Conservation (phyloP, 768 basidiomycete species). For the Russula earlei region DNA sequence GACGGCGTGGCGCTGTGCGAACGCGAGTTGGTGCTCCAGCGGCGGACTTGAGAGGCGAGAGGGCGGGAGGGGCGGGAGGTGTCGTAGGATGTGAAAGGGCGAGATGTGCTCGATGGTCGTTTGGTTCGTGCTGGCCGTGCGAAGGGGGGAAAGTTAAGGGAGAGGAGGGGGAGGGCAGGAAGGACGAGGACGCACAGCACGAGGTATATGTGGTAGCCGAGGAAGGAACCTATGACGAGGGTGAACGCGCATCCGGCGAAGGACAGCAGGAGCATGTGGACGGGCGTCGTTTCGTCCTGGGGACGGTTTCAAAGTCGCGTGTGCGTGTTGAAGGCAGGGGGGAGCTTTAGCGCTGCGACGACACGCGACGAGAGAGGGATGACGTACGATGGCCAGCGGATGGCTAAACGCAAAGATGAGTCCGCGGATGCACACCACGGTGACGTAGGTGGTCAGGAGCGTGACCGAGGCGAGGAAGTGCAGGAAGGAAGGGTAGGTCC, state of each 20-base stretch:
- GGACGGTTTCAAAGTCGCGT: not conserved
- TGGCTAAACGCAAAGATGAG: conserved; percentile 60
- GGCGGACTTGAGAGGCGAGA: conserved; percentile 56
- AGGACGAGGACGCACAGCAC: conserved; percentile 43
- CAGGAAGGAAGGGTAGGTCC: conserved; percentile 77
- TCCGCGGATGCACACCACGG: conserved; percentile 41
- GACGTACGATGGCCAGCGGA: conserved; percentile 50
- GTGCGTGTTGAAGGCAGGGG: too few relatives aligned
- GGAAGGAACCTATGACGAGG: conserved; percentile 67
- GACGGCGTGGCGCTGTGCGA: conserved; percentile 53
- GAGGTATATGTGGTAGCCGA: conserved; percentile 67
- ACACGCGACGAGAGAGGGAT: not conserved
- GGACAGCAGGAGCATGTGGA: conserved; percentile 63
- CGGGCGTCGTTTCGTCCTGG: conserved; percentile 54
- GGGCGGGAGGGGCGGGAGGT: conserved; percentile 57
- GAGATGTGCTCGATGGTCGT: conserved; percentile 75
- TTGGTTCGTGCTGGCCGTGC: conserved; percentile 62
- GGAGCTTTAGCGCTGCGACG: not conserved
- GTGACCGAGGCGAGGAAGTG: conserved; percentile 64
- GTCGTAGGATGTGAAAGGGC: conserved; percentile 62
- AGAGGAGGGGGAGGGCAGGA: not conserved
- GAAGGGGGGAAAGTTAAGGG: not conserved
- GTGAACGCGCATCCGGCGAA: conserved; percentile 49
- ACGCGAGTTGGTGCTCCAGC: conserved; percentile 61
- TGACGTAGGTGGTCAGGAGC: conserved; percentile 52